A percentile compares a stretch with the other conserved stretches of the same genome.
phyloP scores from a whole-genome alignment of 257 asterid species.

The Lavandula angustifolia region DNA sequence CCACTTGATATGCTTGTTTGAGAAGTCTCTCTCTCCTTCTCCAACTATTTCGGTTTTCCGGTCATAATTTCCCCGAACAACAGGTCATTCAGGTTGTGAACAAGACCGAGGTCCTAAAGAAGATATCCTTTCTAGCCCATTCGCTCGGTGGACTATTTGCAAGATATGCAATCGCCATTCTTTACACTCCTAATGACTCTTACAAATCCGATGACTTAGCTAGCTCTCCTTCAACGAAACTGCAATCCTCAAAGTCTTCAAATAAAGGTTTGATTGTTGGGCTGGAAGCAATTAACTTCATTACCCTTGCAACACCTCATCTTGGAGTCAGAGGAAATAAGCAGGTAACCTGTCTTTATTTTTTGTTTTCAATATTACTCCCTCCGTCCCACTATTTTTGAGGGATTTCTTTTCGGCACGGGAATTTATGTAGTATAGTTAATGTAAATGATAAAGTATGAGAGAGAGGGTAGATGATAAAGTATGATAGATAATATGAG shows the following conservation, averaged over 20 bases:
- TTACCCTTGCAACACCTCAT: conserved; percentile 97
- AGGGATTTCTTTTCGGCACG: no score
- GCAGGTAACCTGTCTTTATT: conserved; percentile 48
- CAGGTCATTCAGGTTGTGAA: conserved; percentile 77
- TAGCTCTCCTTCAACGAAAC: conserved; percentile 33
- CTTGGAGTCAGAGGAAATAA: conserved; percentile 94
- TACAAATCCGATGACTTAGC: conserved; percentile 35
- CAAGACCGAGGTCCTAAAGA: conserved; percentile 58
- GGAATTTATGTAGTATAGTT: no score
- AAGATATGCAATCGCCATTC: conserved; percentile 76
- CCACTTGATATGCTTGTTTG: conserved; percentile 7
- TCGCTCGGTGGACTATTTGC: conserved; percentile 95
- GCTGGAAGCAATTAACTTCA: conserved; percentile 83
- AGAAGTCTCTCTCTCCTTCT: conserved; percentile 8
- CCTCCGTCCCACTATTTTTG: no score
- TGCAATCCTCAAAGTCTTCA: conserved; percentile 40
- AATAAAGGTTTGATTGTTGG: conserved; percentile 74
- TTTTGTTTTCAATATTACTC: neutral
- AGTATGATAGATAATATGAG: no score
- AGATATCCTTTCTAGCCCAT: conserved; percentile 92
- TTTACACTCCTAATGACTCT: conserved; percentile 46
- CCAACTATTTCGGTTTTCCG: conserved; percentile 1
- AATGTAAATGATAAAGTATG: no score
- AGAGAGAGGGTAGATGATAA: no score
- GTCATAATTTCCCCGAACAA: conserved; percentile 15